Evolutionary conservation across 805 yeast genomes (phyloP).

Genomic region (Yamadazyma sp.): DNA sequence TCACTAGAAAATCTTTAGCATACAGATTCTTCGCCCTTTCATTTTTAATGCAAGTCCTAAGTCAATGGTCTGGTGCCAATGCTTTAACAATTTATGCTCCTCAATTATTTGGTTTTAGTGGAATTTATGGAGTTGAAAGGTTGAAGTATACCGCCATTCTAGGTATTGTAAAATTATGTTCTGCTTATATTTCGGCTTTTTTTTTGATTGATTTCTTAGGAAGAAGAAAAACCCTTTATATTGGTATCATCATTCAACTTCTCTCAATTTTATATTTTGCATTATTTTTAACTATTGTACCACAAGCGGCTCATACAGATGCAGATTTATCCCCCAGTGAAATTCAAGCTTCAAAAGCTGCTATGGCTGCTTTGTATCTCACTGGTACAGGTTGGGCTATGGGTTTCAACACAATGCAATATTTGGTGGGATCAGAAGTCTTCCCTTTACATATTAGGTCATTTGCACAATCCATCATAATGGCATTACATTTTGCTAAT

Average conservation of each 20-base stretch:
- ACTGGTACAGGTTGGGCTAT: constrained; percentile 55
- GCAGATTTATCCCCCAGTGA: constrained; percentile 27
- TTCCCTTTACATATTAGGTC: constrained; percentile 48
- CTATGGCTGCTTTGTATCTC: constrained; percentile 46
- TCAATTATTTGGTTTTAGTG: constrained; percentile 44
- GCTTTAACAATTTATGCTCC: constrained; percentile 55
- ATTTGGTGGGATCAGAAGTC: constrained; percentile 50
- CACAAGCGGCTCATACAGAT: constrained; percentile 33
- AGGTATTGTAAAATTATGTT: constrained; percentile 48
- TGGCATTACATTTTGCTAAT: constrained; percentile 52
- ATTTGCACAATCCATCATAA: constrained; percentile 45
- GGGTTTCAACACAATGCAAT: constrained; percentile 55
- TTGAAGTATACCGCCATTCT: constrained; percentile 47
- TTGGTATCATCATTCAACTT: constrained; percentile 44
- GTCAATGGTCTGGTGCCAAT: constrained; percentile 57
- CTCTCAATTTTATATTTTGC: constrained; percentile 45
- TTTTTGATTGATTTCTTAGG: constrained; percentile 52
- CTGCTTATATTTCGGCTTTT: constrained; percentile 48
- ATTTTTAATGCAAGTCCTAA: constrained; percentile 40
- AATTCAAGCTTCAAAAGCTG: constrained; percentile 40
- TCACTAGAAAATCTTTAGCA: constrained; percentile 31
- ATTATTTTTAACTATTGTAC: constrained; percentile 43
- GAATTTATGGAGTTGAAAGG: constrained; percentile 37
- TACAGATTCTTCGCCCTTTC: constrained; percentile 43
- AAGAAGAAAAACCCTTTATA: constrained; percentile 44